Conservation (phyloP, 768 basidiomycete genomes). For the Melanogaster broomeanus region DNA sequence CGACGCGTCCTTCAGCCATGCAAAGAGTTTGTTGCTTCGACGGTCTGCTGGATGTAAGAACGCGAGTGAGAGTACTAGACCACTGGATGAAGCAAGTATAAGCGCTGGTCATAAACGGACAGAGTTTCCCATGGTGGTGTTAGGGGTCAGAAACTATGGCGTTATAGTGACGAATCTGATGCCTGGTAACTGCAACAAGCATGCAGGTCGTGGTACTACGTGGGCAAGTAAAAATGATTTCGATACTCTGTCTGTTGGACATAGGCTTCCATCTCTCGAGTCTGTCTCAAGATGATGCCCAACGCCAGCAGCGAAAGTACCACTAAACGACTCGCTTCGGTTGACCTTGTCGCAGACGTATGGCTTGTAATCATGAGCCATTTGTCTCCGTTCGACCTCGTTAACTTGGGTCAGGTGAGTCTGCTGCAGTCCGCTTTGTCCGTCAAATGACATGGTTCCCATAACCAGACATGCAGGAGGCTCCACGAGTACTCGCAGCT, state of each 20-base stretch:
- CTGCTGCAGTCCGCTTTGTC: neutral
- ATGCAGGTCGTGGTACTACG: conserved; percentile 2
- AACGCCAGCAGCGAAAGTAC: neutral
- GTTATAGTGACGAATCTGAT: conserved; percentile 19
- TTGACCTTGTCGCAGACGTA: conserved; percentile 26
- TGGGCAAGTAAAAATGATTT: conserved; percentile 10
- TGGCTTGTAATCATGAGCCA: conserved; percentile 32
- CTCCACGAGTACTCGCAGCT: conserved; percentile 24
- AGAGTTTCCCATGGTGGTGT: conserved; percentile 10
- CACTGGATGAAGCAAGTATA: neutral
- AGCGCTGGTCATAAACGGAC: too few species aligned
- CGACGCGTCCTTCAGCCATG: conserved; percentile 4
- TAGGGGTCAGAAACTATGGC: conserved; percentile 15
- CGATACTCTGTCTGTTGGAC: neutral
- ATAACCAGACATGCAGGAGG: conserved; percentile 24
- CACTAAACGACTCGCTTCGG: neutral
- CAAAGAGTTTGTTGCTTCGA: neutral
- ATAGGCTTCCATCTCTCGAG: neutral
- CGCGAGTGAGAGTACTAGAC: neutral
- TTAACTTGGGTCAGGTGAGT: conserved; percentile 29
- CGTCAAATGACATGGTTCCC: neutral
- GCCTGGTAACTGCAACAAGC: conserved; percentile 7
- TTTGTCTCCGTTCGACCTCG: conserved; percentile 25
- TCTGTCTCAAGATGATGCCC: neutral
- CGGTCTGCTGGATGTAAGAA: neutral